phyloP scores from a whole-genome alignment of 108 stramenopile species.

The Cyclostephanos invisitatus region DNA sequence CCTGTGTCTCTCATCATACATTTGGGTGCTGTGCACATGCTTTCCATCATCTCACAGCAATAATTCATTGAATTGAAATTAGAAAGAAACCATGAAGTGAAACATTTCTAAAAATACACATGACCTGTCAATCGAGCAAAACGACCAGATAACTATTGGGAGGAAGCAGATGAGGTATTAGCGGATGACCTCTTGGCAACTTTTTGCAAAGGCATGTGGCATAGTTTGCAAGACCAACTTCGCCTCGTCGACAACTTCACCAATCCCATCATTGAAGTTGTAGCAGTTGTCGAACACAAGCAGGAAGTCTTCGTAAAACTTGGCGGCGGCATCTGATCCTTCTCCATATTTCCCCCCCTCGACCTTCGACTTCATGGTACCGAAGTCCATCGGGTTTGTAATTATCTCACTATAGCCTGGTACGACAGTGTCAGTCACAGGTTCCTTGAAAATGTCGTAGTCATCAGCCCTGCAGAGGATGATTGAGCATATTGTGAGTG shows the following conservation, averaged over 20 bases:
- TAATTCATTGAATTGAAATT: too few species aligned
- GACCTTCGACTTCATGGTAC: conserved; percentile 69
- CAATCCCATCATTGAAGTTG: conserved; percentile 66
- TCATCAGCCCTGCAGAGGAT: conserved; percentile 49
- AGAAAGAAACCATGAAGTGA: too few species aligned
- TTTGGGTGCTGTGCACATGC: too few species aligned
- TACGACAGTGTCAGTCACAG: conserved; percentile 70
- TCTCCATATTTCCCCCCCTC: conserved; percentile 70
- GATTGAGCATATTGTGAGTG: not conserved
- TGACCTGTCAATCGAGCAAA: too few species aligned
- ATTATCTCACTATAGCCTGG: conserved; percentile 74
- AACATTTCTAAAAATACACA: too few species aligned
- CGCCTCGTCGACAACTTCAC: conserved; percentile 77
- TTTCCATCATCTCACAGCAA: too few species aligned
- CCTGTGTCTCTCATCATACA: too few species aligned
- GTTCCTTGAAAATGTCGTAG: conserved; percentile 69
- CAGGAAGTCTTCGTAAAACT: conserved; percentile 66
- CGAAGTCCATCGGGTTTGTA: conserved; percentile 74
- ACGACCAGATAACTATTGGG: too few species aligned
- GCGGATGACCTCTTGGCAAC: conserved; percentile 31
- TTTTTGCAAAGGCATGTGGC: conserved; percentile 58
- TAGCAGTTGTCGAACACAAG: conserved; percentile 80
- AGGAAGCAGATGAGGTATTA: not conserved
- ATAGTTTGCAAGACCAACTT: conserved; percentile 57
- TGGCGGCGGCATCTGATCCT: conserved; percentile 60